Conservation (phyloP, 768 basidiomycete genomes). For the Suillus placidus region DNA sequence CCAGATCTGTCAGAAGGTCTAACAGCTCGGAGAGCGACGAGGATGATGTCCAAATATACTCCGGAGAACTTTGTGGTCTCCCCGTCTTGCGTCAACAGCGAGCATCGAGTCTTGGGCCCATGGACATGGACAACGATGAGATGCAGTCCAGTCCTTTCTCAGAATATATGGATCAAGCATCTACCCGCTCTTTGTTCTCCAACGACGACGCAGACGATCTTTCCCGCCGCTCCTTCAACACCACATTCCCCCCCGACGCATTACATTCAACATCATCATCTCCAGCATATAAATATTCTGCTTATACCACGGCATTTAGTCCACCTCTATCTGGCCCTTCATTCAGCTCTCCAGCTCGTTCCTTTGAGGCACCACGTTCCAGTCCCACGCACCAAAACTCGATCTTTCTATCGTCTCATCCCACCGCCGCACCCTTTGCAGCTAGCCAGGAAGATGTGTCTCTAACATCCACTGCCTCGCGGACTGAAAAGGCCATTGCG, state of each 20-base stretch:
- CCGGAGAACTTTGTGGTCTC: conserved; percentile 36
- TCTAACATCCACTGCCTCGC: conserved; percentile 40
- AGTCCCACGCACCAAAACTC: conserved; percentile 11
- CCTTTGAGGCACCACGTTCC: conserved; percentile 12
- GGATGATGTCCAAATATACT: conserved; percentile 61
- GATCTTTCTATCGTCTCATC: conserved; percentile 12
- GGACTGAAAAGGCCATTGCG: conserved; percentile 61
- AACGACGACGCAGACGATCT: conserved; percentile 1
- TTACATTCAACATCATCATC: conserved; percentile 27
- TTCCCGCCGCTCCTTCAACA: not conserved
- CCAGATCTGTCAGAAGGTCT: conserved; percentile 21
- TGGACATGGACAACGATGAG: conserved; percentile 40
- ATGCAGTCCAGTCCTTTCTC: conserved; percentile 13
- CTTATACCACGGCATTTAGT: conserved; percentile 32
- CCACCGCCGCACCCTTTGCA: conserved; percentile 19
- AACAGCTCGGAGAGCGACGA: conserved; percentile 42
- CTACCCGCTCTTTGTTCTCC: conserved; percentile 15
- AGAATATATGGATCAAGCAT: conserved; percentile 24
- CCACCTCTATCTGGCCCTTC: conserved; percentile 23
- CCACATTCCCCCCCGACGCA: conserved; percentile 6
- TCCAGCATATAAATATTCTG: conserved; percentile 26
- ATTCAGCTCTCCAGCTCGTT: conserved; percentile 19
- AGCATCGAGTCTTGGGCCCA: conserved; percentile 47
- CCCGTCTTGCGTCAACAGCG: conserved; percentile 41
- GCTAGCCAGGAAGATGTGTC: conserved; percentile 7